A percentile compares a stretch with the other conserved stretches of the same genome.
These are phyloP conservation scores for Pseudogymnoascus sp. DNA, from an alignment of 2,329 filamentous ascomycete genomes.

Conservation along the genomic window DNA sequence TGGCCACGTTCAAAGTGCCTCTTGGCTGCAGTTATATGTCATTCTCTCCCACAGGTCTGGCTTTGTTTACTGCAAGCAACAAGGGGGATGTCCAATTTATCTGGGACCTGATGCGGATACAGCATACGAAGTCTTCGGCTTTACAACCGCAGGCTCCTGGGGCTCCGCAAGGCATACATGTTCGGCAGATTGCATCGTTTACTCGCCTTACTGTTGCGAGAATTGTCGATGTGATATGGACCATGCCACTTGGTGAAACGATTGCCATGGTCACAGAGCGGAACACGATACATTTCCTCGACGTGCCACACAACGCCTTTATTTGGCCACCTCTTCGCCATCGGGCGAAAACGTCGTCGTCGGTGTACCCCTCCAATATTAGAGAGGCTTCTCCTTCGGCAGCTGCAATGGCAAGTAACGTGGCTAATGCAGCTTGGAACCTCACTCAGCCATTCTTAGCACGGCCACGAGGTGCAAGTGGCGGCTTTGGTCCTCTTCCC, in stretches of 20 bases:
- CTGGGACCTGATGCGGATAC: slow-evolving; percentile 67
- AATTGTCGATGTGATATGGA: slow-evolving; percentile 87
- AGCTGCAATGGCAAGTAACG: slow-evolving; percentile 27
- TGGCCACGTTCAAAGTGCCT: slow-evolving; percentile 63
- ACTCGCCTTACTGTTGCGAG: slow-evolving; percentile 86
- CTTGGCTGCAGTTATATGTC: slow-evolving; percentile 76
- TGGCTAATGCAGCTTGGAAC: slow-evolving; percentile 28
- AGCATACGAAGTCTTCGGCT: slow-evolving; percentile 54
- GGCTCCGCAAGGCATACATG: slow-evolving; percentile 42
- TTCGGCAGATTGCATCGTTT: slow-evolving; percentile 82
- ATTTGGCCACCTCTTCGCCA: slow-evolving; percentile 73
- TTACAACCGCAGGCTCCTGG: slow-evolving; percentile 39
- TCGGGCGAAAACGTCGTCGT: slow-evolving; percentile 26
- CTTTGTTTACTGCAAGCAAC: slow-evolving; percentile 69
- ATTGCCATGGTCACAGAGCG: slow-evolving; percentile 86
- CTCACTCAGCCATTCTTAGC: slow-evolving; percentile 27
- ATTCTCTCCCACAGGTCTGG: slow-evolving; percentile 66
- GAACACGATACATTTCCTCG: slow-evolving; percentile 89
- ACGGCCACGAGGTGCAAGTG: slow-evolving; percentile 27
- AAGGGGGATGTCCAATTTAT: slow-evolving; percentile 79
- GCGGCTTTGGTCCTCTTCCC: slow-evolving; percentile 1
- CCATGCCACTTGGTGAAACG: slow-evolving; percentile 69
- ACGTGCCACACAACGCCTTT: slow-evolving; percentile 74
- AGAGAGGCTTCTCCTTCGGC: slow-evolving; percentile 40
- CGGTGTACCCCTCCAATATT: background rate